Percentiles rank a stretch among this genome's conserved stretches.
Evolutionary conservation across 495 filamentous ascomycete genomes (phyloP).

Genomic region (Neurospora cerealis): DNA sequence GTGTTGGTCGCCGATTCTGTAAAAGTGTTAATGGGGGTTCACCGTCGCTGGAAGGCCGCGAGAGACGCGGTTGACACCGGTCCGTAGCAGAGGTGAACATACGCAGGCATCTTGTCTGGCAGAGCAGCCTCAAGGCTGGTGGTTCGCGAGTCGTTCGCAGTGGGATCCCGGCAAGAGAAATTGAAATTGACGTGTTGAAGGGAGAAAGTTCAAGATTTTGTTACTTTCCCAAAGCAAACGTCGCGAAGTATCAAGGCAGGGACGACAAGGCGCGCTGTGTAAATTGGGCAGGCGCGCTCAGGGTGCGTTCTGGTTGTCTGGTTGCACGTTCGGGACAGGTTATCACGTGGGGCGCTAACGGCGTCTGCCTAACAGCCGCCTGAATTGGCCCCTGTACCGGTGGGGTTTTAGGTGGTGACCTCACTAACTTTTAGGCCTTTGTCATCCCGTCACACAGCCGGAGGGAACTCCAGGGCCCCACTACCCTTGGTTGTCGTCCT

Average conservation of each 20-base stretch:
- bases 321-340: slow-evolving; percentile 10
- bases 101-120: slow-evolving; percentile 31
- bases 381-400: neutral
- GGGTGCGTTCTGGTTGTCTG: neutral
- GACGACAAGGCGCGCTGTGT: neutral
- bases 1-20: slow-evolving; percentile 77
- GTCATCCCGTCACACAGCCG: neutral
- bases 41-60: neutral
- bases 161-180: neutral
- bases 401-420: neutral
- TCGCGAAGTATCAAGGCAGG: neutral
- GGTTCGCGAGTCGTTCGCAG: neutral
- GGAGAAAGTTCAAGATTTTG: neutral
- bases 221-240: neutral
- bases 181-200: neutral
- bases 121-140: neutral
- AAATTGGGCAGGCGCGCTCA: neutral
- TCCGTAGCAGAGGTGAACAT: slow-evolving; percentile 15
- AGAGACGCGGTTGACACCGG: neutral
- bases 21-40: neutral
- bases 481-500: neutral
- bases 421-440: neutral
- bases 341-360: slow-evolving; percentile 12
- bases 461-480: neutral
- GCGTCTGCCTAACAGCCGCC: neutral